Percentiles rank a stretch among this genome's conserved stretches.
Evolutionary conservation across 352 stramenopile species (phyloP).

Genomic region (Pythium phragmiticola): DNA sequence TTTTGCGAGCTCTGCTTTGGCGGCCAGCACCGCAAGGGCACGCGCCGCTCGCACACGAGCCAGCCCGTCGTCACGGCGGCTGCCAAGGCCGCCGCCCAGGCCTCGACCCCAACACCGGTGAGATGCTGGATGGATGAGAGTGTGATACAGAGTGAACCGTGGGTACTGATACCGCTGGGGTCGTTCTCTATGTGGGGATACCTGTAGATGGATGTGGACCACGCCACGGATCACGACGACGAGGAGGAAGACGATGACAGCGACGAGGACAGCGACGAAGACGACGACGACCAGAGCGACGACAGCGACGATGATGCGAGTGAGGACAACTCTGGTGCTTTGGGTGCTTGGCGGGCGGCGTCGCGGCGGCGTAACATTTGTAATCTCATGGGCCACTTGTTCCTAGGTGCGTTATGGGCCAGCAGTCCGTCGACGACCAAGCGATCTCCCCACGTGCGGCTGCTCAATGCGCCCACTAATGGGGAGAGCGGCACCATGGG

Average conservation of each 20-base stretch:
- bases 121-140: background rate
- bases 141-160: background rate
- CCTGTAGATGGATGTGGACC: conserved; percentile 22
- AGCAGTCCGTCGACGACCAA: conserved; percentile 5
- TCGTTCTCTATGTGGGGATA: too few species aligned
- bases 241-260: conserved; percentile 10
- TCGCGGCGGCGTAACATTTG: conserved; percentile 72
- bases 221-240: background rate
- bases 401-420: conserved; percentile 48
- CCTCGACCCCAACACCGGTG: background rate
- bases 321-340: conserved; percentile 30
- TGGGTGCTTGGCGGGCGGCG: conserved; percentile 22
- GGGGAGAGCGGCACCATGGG: conserved; percentile 4
- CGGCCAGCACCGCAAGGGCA: conserved; percentile 85
- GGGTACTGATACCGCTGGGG: background rate
- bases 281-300: conserved; percentile 23
- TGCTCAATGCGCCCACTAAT: background rate
- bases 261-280: conserved; percentile 16
- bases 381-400: conserved; percentile 87
- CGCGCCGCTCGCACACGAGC: conserved; percentile 70
- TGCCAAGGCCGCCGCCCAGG: background rate
- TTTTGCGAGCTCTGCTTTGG: conserved; percentile 85
- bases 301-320: conserved; percentile 7
- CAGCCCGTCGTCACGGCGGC: conserved; percentile 49
- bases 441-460: conserved; percentile 10